These are phyloP conservation scores for Eudorina sp. DNA, from an alignment of 139 green algal genomes.

Conservation along the genomic window DNA sequence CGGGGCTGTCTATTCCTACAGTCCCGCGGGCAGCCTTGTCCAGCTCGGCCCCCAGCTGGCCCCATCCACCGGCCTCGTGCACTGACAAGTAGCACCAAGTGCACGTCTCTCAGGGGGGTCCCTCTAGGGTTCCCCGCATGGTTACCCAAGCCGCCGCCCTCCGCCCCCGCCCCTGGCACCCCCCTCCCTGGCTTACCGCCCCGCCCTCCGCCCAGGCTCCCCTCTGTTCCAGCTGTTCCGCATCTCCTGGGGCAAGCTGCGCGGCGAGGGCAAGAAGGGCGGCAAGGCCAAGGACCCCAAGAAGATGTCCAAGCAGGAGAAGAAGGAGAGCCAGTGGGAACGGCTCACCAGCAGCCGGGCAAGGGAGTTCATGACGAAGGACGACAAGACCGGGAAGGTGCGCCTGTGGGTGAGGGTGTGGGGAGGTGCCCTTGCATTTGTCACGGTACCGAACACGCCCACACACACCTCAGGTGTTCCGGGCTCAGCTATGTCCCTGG, in stretches of 20 bases:
- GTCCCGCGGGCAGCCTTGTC: no score
- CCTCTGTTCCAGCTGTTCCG: constrained; percentile 46
- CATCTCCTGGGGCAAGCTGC: constrained; percentile 32
- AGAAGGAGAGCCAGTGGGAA: constrained; percentile 73
- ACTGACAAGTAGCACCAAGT: no score
- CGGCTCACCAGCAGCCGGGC: constrained; percentile 61
- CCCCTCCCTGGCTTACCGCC: background rate
- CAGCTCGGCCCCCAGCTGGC: no score
- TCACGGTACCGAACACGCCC: no score
- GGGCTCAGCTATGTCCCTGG: no score
- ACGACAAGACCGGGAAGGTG: constrained; percentile 68
- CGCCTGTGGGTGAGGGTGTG: background rate
- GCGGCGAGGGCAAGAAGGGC: constrained; percentile 52
- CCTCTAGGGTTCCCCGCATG: no score
- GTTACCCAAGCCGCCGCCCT: background rate
- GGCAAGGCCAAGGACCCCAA: constrained; percentile 40
- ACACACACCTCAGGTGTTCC: no score
- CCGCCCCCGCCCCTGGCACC: background rate
- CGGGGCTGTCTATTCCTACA: no score
- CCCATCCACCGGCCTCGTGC: no score
- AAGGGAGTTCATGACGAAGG: constrained; percentile 65
- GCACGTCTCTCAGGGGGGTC: no score
- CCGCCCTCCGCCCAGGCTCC: constrained; percentile 37
- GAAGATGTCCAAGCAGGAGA: constrained; percentile 60
- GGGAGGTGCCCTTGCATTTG: no score